Evolutionary conservation across 2,329 filamentous ascomycete genomes (phyloP).

Genomic region (Acrodontium crateriforme): DNA sequence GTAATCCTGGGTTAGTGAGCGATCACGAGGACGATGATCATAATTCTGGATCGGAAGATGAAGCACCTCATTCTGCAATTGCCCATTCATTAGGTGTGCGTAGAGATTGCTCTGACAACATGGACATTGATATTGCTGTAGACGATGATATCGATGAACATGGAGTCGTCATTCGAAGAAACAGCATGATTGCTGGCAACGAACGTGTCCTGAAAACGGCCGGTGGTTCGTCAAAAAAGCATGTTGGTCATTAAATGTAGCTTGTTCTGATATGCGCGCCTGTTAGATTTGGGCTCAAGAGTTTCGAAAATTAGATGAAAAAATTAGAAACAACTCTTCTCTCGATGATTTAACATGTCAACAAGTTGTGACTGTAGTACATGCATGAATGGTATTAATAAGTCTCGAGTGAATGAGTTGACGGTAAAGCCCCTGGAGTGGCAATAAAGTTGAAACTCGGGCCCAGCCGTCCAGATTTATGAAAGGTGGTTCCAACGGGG

Average conservation of each 20-base stretch:
- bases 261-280: background rate
- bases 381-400: background rate
- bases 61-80: slow-evolving; percentile 12
- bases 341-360: background rate
- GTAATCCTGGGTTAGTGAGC: slow-evolving; percentile 36
- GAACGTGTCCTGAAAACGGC: slow-evolving; percentile 8
- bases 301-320: background rate
- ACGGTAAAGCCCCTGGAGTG: background rate
- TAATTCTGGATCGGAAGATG: slow-evolving; percentile 18
- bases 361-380: background rate
- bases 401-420: background rate
- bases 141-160: slow-evolving; percentile 23
- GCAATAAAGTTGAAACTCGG: background rate
- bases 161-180: slow-evolving; percentile 21
- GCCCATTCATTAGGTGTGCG: slow-evolving; percentile 14
- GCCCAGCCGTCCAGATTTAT: no score
- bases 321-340: background rate
- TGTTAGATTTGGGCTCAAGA: background rate
- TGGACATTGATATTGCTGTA: slow-evolving; percentile 23
- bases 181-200: slow-evolving; percentile 17
- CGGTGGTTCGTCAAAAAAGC: slow-evolving; percentile 12
- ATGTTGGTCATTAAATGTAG: slow-evolving; percentile 1
- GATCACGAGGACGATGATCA: slow-evolving; percentile 36
- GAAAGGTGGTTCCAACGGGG: no score
- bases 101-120: slow-evolving; percentile 15